A percentile compares a stretch with the other conserved stretches of the same genome.
These are phyloP conservation scores for Cystofilobasidium macerans DNA, from an alignment of 768 basidiomycete genomes.

Conservation along the genomic window DNA sequence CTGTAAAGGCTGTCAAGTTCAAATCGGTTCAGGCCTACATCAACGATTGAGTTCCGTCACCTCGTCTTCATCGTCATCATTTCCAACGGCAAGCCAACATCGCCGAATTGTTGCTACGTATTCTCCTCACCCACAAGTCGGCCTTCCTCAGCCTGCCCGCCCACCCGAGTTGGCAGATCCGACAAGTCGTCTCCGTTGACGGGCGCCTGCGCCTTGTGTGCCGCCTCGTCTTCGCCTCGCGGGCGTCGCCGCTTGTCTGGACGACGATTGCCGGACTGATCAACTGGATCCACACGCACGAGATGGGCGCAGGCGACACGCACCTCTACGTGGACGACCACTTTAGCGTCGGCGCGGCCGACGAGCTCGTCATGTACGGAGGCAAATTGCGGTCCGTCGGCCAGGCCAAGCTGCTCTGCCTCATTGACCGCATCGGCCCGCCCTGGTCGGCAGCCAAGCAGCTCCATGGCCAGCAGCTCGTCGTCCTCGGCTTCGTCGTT, in stretches of 20 bases:
- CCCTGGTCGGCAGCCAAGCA: conserved; percentile 43
- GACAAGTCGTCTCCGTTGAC: conserved; percentile 38
- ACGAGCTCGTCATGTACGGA: conserved; percentile 33
- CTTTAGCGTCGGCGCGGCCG: conserved; percentile 30
- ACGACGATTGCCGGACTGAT: conserved; percentile 38
- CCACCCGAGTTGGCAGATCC: conserved; percentile 42
- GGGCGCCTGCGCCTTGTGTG: conserved; percentile 36
- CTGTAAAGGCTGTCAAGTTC: too few relatives aligned
- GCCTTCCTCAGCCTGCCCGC: conserved; percentile 41
- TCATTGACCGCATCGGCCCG: conserved; percentile 42
- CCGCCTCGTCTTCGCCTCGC: conserved; percentile 38
- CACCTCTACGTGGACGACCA: conserved; percentile 40
- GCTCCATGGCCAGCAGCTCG: conserved; percentile 35
- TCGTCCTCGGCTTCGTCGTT: conserved; percentile 42
- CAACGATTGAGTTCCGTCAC: too few relatives aligned
- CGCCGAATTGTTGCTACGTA: conserved; percentile 39
- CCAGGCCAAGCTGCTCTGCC: conserved; percentile 38
- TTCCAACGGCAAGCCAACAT: conserved; percentile 34
- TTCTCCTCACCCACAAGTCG: too few relatives aligned
- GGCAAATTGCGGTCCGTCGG: conserved; percentile 31
- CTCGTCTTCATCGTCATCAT: too few relatives aligned
- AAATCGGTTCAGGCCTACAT: too few relatives aligned
- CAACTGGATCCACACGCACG: conserved; percentile 39
- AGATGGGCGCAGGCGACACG: conserved; percentile 28
- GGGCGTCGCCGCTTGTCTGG: conserved; percentile 33